Base-by-base conservation (phyloP, 2,329 filamentous ascomycete genomes). In the Fusarium torreyae region DNA sequence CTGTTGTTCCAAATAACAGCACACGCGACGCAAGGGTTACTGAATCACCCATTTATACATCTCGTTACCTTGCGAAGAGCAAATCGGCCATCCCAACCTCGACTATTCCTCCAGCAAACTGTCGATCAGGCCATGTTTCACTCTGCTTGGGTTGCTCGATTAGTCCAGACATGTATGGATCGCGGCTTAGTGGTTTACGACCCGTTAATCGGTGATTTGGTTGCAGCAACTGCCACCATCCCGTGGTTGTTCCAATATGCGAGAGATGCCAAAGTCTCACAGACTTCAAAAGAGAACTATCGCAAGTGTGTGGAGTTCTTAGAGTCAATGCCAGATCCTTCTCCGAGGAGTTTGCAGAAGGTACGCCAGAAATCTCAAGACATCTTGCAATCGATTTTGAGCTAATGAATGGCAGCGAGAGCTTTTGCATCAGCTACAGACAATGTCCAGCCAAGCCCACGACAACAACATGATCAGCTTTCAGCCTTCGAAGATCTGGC, bases 201-300 rank as follows among this genome's bases (percentile, higher is more conserved):
- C 14, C 71, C 71, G 0, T 42, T 73, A 9, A 69, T 73, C 1
- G 65, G 71, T 5, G 68, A 68, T 7, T 31, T 72, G n/a, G 66
- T 74, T 22, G 71, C 71, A 8, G 63, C 71, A 5, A 69, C 71
- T 0, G 69, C 71, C 2, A 74, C 69, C 2, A 72, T 73, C 4
- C 66, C 71, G 1, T 74, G 71, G 71, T 28, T 73, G 2, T 73
- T 73, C 20, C 71, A 73, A 20, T 73, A 74, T 36, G 71, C 71
- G 2, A 65, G 68, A 4, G 71, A 74, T 6, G 22, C 28, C 0
- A 63, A 65, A 8, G 65, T 74, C 1, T 70, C 71, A 0, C 45
- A 49, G 13, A 69, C 63, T 0, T 67, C 71, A 1, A 72, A 61
- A 5, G 64, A 74, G 4, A 74, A 74, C 8, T 55, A 72, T 0